Percentiles rank a stretch among this genome's conserved stretches.
Evolutionary conservation across 352 stramenopile genomes (phyloP).

Genomic region (Sclerospora graminicola): DNA sequence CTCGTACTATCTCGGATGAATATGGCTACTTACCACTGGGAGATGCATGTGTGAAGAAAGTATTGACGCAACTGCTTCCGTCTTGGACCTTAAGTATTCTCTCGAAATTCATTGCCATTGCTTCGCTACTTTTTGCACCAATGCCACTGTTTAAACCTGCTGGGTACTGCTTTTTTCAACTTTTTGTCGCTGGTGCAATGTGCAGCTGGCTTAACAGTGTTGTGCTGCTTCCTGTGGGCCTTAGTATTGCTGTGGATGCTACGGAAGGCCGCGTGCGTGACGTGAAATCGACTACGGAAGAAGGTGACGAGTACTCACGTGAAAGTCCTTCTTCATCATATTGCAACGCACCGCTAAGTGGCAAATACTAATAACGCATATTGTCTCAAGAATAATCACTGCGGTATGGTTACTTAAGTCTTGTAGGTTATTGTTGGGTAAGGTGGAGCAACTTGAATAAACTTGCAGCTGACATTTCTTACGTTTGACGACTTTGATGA

Average conservation of each 20-base stretch:
- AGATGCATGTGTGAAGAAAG: slow-evolving; percentile 27
- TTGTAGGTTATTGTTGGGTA: no score
- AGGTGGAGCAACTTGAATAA: no score
- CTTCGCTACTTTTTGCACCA: slow-evolving; percentile 23
- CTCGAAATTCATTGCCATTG: slow-evolving; percentile 34
- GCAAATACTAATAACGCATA: slow-evolving; percentile 11
- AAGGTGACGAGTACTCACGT: slow-evolving; percentile 22
- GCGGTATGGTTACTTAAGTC: no score
- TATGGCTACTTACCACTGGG: slow-evolving; percentile 11
- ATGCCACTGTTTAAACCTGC: slow-evolving; percentile 29
- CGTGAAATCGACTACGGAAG: slow-evolving; percentile 28
- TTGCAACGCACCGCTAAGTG: slow-evolving; percentile 6
- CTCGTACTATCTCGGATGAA: slow-evolving; percentile 14
- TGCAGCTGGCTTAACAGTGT: slow-evolving; percentile 25
- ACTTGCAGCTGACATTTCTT: no score
- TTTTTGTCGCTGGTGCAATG: slow-evolving; percentile 27
- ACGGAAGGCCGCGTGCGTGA: slow-evolving; percentile 26
- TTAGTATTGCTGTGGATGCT: slow-evolving; percentile 37
- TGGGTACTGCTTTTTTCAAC: slow-evolving; percentile 33
- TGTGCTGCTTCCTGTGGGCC: slow-evolving; percentile 28
- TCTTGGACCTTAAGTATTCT: slow-evolving; percentile 30
- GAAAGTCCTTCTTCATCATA: slow-evolving; percentile 27
- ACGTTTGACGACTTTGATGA: no score
- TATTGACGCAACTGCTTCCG: slow-evolving; percentile 26
- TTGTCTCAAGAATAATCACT: no score